Conservation (phyloP, 2,329 filamentous ascomycete genomes). For the Neurospora sp. region DNA sequence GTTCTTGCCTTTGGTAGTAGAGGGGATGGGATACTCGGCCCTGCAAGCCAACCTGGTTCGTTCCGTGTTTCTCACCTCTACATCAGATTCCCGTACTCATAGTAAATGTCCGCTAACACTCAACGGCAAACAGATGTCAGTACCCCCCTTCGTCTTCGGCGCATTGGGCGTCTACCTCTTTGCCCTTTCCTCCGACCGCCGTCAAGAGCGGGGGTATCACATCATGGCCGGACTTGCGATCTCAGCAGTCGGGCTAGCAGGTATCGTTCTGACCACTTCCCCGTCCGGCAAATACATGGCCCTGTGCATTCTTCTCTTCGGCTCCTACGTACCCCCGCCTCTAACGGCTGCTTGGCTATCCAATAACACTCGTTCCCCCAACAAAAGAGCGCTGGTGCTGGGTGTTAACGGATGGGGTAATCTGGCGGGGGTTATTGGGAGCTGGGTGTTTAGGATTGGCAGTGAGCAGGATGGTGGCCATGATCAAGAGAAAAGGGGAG, state of each 20-base stretch:
- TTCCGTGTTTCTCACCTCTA: neutral
- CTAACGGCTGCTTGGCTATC: slow-evolving; percentile 25
- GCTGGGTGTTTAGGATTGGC: slow-evolving; percentile 20
- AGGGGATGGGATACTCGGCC: slow-evolving; percentile 21
- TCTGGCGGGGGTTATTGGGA: slow-evolving; percentile 23
- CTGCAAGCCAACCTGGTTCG: slow-evolving; percentile 20
- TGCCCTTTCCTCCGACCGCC: slow-evolving; percentile 21
- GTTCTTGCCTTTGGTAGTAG: slow-evolving; percentile 24
- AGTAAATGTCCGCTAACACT: neutral
- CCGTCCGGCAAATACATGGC: slow-evolving; percentile 17
- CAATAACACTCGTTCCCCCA: slow-evolving; percentile 22
- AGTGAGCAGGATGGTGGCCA: slow-evolving; percentile 10
- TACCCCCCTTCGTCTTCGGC: slow-evolving; percentile 24
- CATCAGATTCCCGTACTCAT: neutral
- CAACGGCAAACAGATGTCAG: slow-evolving; percentile 17
- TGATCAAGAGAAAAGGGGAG: neutral
- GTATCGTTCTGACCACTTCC: slow-evolving; percentile 15
- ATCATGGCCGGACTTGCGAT: slow-evolving; percentile 21
- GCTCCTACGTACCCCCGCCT: slow-evolving; percentile 23
- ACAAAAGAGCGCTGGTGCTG: slow-evolving; percentile 24
- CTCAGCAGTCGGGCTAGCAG: slow-evolving; percentile 18
- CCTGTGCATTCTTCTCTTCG: slow-evolving; percentile 23
- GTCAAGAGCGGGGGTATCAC: slow-evolving; percentile 21
- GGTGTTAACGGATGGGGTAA: slow-evolving; percentile 27
- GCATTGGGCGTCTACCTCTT: slow-evolving; percentile 21